Evolutionary conservation across 305 asterid species (phyloP).

Genomic region (Solanum hybrid): DNA sequence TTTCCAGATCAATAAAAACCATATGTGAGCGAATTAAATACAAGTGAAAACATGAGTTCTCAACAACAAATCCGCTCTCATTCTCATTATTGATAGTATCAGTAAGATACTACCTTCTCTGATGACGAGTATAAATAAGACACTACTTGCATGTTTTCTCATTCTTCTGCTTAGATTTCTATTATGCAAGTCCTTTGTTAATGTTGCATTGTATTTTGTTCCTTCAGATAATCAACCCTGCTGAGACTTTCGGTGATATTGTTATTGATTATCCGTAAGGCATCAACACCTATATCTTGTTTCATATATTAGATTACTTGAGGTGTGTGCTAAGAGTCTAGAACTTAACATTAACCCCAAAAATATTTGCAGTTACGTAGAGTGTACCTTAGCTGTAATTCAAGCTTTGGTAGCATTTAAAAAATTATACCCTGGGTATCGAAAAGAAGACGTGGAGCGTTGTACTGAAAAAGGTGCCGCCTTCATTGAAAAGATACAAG

Average conservation of each 20-base stretch:
- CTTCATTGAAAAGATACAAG: constrained; percentile 74
- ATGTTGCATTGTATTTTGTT: constrained; percentile 13
- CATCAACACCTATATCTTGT: constrained; percentile 9
- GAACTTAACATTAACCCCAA: not conserved
- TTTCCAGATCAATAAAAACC: not conserved
- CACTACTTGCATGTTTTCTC: not conserved
- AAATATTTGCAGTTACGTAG: constrained; percentile 56
- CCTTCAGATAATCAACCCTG: constrained; percentile 82
- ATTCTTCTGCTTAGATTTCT: not conserved
- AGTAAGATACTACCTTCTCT: not conserved
- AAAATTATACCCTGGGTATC: constrained; percentile 74
- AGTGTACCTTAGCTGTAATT: constrained; percentile 92
- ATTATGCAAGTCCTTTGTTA: not conserved
- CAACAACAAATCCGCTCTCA: not conserved
- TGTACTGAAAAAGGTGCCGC: constrained; percentile 58
- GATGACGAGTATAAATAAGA: not conserved
- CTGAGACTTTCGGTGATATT: constrained; percentile 94
- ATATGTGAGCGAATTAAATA: not conserved
- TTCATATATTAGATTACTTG: not conserved
- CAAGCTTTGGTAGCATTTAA: constrained; percentile 73
- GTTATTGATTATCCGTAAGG: constrained; percentile 96
- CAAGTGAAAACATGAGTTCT: not conserved
- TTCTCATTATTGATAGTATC: not conserved
- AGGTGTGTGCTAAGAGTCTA: not conserved
- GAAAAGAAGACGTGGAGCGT: constrained; percentile 57